Conservation (phyloP, 352 stramenopile species). For the Phytophthora pinifolia region DNA sequence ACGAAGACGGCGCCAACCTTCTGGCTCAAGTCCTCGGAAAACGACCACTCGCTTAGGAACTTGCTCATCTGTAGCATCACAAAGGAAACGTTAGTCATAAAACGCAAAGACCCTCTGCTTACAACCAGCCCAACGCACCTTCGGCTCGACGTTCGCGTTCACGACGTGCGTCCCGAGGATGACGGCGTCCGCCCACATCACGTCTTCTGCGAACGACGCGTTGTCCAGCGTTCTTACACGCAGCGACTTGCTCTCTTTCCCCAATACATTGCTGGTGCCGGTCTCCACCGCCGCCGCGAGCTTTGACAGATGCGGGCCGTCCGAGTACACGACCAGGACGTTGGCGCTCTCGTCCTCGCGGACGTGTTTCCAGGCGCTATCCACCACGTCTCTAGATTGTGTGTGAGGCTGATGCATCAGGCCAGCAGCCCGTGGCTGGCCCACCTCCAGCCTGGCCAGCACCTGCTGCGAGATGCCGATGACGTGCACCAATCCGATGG, state of each 20-base stretch:
- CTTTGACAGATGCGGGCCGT: slow-evolving; percentile 69
- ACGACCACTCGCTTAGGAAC: slow-evolving; percentile 76
- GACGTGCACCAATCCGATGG: slow-evolving; percentile 41
- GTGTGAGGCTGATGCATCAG: slow-evolving; percentile 24
- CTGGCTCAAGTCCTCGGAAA: slow-evolving; percentile 69
- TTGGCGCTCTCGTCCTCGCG: slow-evolving; percentile 23
- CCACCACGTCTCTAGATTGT: slow-evolving; percentile 19
- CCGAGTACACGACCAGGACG: slow-evolving; percentile 74
- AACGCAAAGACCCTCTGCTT: background rate
- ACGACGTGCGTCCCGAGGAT: slow-evolving; percentile 85
- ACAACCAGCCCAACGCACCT: slow-evolving; percentile 31
- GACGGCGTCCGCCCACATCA: slow-evolving; percentile 82
- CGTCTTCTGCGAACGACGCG: slow-evolving; percentile 75
- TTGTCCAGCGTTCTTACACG: slow-evolving; percentile 61
- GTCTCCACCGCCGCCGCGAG: slow-evolving; percentile 67
- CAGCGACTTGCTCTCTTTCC: slow-evolving; percentile 33
- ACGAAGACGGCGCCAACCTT: slow-evolving; percentile 89
- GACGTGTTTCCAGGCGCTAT: slow-evolving; percentile 14
- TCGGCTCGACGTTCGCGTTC: slow-evolving; percentile 88
- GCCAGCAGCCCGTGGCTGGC: slow-evolving; percentile 22
- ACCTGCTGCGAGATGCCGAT: slow-evolving; percentile 42
- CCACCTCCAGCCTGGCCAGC: slow-evolving; percentile 33
- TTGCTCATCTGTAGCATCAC: slow-evolving; percentile 44
- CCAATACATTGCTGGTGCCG: slow-evolving; percentile 41
- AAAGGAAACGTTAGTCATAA: slow-evolving; percentile 1